phyloP scores from a whole-genome alignment of 140 eudicot genomes.

The Erigeron philadelphicus region DNA sequence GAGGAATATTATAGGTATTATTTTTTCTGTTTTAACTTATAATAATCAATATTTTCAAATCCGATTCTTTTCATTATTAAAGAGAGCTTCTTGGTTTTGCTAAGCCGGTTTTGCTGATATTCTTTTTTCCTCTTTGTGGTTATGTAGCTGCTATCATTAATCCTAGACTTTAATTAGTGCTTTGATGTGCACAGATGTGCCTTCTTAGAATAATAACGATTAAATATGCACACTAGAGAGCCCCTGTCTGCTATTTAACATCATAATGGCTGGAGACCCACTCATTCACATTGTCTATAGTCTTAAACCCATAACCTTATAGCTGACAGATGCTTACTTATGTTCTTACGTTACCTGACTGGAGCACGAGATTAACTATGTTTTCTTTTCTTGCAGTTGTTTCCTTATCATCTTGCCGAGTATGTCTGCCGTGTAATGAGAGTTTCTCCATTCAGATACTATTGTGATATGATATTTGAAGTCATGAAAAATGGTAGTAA shows the following conservation, averaged over 20 bases:
- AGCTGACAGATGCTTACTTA: slow-evolving; percentile 4
- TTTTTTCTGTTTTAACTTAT: too few relatives aligned
- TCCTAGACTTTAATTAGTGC: background rate
- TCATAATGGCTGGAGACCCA: background rate
- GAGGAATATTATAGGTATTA: too few relatives aligned
- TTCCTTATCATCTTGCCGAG: slow-evolving; percentile 97
- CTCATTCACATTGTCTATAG: slow-evolving; percentile 13
- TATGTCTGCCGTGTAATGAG: slow-evolving; percentile 95
- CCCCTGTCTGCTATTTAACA: background rate
- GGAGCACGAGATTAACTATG: slow-evolving; percentile 20
- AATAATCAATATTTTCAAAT: too few relatives aligned
- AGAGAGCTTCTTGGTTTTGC: background rate
- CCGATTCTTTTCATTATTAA: background rate
- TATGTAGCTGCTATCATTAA: slow-evolving; percentile 16
- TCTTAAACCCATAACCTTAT: background rate
- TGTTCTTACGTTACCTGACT: slow-evolving; percentile 4
- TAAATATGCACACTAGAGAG: background rate
- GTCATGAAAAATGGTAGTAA: slow-evolving; percentile 94
- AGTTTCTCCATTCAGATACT: slow-evolving; percentile 92
- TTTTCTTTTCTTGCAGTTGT: slow-evolving; percentile 61
- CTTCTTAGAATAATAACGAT: background rate
- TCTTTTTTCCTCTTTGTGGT: background rate
- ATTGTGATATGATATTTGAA: slow-evolving; percentile 90
- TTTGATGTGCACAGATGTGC: slow-evolving; percentile 2
- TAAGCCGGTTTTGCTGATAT: background rate